phyloP scores from a whole-genome alignment of 1,139 yeast species.

The Spathaspora jeffriesii region DNA sequence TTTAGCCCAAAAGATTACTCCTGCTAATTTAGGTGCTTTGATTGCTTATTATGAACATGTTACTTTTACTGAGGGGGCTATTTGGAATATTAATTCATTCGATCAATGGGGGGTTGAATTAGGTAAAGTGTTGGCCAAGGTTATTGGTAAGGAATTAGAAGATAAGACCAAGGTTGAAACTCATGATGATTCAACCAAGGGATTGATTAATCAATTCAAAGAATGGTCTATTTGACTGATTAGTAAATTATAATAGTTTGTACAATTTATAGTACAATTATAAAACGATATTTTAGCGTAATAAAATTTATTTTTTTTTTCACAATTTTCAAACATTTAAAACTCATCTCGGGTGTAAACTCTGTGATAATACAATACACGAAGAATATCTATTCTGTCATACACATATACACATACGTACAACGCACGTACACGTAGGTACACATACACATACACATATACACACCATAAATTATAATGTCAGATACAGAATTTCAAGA shows the following conservation, averaged over 20 bases:
- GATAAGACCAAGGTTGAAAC: slow-evolving; percentile 53
- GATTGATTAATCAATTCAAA: slow-evolving; percentile 93
- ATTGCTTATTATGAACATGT: slow-evolving; percentile 98
- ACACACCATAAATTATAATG: slow-evolving; percentile 3
- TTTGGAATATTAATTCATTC: slow-evolving; percentile 98
- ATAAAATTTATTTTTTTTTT: not conserved
- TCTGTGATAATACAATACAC: too few relatives aligned
- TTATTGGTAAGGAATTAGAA: slow-evolving; percentile 84
- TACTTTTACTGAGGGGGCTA: slow-evolving; percentile 97
- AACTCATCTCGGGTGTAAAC: not conserved
- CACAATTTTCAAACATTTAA: not conserved
- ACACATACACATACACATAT: not conserved
- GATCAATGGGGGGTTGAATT: slow-evolving; percentile 99
- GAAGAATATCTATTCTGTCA: too few relatives aligned
- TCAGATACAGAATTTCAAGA: slow-evolving; percentile 11
- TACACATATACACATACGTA: not conserved
- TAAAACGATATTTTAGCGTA: not conserved
- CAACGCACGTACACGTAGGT: not conserved
- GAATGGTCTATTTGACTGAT: slow-evolving; percentile 56
- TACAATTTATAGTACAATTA: not conserved
- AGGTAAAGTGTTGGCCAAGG: slow-evolving; percentile 97
- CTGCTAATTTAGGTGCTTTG: slow-evolving; percentile 92
- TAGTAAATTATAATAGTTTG: not conserved
- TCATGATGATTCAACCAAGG: slow-evolving; percentile 92
- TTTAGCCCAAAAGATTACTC: slow-evolving; percentile 93